Percentiles rank a stretch among this genome's conserved stretches.
These are phyloP conservation scores for Umbelopsis sp. DNA, from an alignment of 192 early-diverging fungal genomes.

Conservation along the genomic window DNA sequence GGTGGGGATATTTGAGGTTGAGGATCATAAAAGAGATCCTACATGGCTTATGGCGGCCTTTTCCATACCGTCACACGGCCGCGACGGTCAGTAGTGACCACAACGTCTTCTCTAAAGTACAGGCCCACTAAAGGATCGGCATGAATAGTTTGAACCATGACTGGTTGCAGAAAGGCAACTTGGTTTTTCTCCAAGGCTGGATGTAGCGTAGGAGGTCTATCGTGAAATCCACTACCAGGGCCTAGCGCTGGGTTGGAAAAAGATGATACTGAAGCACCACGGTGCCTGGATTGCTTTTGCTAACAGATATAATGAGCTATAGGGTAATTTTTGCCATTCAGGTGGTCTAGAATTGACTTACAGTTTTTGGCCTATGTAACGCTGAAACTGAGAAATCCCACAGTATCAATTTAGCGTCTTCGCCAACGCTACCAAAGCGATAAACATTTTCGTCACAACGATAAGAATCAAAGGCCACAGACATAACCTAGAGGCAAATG, in stretches of 20 bases:
- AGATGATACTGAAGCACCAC: constrained; percentile 40
- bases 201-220: constrained; percentile 29
- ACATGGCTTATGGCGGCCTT: constrained; percentile 24
- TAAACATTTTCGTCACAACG: constrained; percentile 81
- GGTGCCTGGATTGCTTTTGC: constrained; percentile 26
- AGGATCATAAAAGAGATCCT: background rate
- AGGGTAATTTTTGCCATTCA: background rate
- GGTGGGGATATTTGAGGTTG: too few species aligned
- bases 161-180: constrained; percentile 42
- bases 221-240: constrained; percentile 17
- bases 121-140: constrained; percentile 41
- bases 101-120: constrained; percentile 42
- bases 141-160: constrained; percentile 40
- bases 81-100: constrained; percentile 43
- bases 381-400: constrained; percentile 95
- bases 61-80: constrained; percentile 38
- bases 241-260: constrained; percentile 6
- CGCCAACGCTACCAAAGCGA: constrained; percentile 90
- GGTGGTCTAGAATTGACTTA: constrained; percentile 30
- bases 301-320: background rate
- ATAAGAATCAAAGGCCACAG: constrained; percentile 85
- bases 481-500: constrained; percentile 40
- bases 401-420: constrained; percentile 83
- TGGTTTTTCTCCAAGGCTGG: constrained; percentile 36
- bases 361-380: constrained; percentile 75